Conservation (phyloP, 495 filamentous ascomycete genomes). For the Elasticomyces elasticus region DNA sequence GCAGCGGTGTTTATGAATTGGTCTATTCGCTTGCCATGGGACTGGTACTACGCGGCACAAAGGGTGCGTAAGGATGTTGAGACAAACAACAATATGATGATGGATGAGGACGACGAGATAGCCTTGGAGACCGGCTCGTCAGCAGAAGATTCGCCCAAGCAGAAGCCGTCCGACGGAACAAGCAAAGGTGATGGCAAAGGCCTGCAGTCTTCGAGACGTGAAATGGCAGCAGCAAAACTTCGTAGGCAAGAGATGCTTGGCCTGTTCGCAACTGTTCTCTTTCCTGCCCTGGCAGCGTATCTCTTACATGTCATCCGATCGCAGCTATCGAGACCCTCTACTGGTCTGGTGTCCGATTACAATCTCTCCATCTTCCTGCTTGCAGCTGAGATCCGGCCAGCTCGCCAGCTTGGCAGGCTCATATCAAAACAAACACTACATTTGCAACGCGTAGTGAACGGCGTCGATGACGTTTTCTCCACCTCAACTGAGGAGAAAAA, state of each 20-base stretch:
- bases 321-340: constrained; percentile 67
- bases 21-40: constrained; percentile 86
- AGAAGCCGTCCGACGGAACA: constrained; percentile 27
- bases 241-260: constrained; percentile 64
- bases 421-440: constrained; percentile 70
- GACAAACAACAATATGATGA: constrained; percentile 26
- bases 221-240: constrained; percentile 43
- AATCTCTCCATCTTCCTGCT: constrained; percentile 86
- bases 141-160: constrained; percentile 27
- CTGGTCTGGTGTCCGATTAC: constrained; percentile 42
- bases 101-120: constrained; percentile 36
- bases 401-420: constrained; percentile 70
- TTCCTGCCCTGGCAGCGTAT: constrained; percentile 54
- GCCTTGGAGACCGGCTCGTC: constrained; percentile 25
- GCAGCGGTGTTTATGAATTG: constrained; percentile 85
- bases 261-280: constrained; percentile 65
- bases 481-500: constrained; percentile 22
- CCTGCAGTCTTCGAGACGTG: constrained; percentile 1
- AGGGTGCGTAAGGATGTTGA: constrained; percentile 16
- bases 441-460: constrained; percentile 63
- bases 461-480: constrained; percentile 34
- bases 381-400: constrained; percentile 72
- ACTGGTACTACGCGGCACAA: constrained; percentile 84
- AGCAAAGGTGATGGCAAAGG: not conserved
- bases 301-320: constrained; percentile 22